Percentiles rank a stretch among this genome's conserved stretches.
Conservation (phyloP, 306 rosid species). For the Glycine soja region DNA sequence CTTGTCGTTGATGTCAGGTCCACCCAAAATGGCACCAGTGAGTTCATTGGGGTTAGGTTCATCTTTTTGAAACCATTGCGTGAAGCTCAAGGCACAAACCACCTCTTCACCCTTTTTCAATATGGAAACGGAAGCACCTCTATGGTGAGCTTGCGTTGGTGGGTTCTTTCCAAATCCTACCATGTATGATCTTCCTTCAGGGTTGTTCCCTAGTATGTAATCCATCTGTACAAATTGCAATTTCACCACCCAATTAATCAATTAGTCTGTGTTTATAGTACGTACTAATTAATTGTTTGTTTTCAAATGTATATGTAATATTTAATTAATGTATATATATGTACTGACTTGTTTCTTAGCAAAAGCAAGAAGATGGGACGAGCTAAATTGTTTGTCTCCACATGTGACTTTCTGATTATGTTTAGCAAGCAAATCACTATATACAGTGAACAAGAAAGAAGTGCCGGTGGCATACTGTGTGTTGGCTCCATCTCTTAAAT, state of each 20-base stretch:
- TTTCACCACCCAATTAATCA: background rate
- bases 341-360: slow-evolving; percentile 74
- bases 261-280: background rate
- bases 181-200: slow-evolving; percentile 77
- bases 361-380: slow-evolving; percentile 52
- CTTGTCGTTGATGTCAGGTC: slow-evolving; percentile 70
- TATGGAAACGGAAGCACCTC: slow-evolving; percentile 81
- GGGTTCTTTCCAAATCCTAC: slow-evolving; percentile 82
- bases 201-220: slow-evolving; percentile 77
- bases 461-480: slow-evolving; percentile 78
- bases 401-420: slow-evolving; percentile 61
- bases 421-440: slow-evolving; percentile 68
- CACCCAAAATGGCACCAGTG: slow-evolving; percentile 92
- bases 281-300: background rate
- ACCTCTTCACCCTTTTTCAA: background rate
- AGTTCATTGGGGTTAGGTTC: slow-evolving; percentile 77
- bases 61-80: slow-evolving; percentile 56
- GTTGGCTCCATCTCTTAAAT: slow-evolving; percentile 91
- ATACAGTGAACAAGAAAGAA: slow-evolving; percentile 60
- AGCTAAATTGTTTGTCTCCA: slow-evolving; percentile 53
- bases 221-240: slow-evolving; percentile 62
- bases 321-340: background rate
- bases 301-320: too few relatives aligned
- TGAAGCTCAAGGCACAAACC: slow-evolving; percentile 60
- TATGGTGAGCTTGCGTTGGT: slow-evolving; percentile 83